phyloP scores from a whole-genome alignment of 2,329 filamentous ascomycete genomes.

The Venturia asperata region DNA sequence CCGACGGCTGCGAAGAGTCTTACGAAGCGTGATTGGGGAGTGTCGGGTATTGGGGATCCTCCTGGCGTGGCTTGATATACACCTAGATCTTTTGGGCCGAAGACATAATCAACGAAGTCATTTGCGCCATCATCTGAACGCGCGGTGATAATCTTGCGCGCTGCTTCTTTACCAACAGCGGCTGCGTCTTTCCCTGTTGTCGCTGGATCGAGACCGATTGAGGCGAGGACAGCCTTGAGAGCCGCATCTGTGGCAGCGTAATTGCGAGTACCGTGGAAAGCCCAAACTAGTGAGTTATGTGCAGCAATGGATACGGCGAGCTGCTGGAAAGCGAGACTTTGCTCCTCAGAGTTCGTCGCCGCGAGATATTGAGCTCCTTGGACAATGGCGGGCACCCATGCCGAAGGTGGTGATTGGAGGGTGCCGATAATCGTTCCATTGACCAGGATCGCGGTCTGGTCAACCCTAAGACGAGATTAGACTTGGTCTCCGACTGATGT shows the following conservation, averaged over 20 bases:
- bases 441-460: constrained; percentile 24
- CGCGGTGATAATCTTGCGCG: constrained; percentile 23
- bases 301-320: constrained; percentile 28
- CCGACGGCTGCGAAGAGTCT: constrained; percentile 26
- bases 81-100: constrained; percentile 21
- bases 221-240: constrained; percentile 23
- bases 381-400: constrained; percentile 27
- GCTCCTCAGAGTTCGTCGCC: constrained; percentile 23
- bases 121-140: constrained; percentile 26
- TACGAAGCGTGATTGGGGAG: constrained; percentile 26
- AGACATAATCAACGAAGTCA: constrained; percentile 25
- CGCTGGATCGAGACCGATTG: constrained; percentile 24
- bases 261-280: constrained; percentile 27
- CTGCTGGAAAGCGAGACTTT: constrained; percentile 27
- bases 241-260: constrained; percentile 26
- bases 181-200: constrained; percentile 22
- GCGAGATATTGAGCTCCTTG: constrained; percentile 27
- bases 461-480: constrained; percentile 23
- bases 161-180: constrained; percentile 24
- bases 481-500: not conserved
- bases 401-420: constrained; percentile 27
- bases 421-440: constrained; percentile 27
- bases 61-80: constrained; percentile 27
- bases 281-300: constrained; percentile 27
- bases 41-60: constrained; percentile 25